Evolutionary conservation across 805 yeast species (phyloP).

Genomic region (Wickerhamomyces silvicola): DNA sequence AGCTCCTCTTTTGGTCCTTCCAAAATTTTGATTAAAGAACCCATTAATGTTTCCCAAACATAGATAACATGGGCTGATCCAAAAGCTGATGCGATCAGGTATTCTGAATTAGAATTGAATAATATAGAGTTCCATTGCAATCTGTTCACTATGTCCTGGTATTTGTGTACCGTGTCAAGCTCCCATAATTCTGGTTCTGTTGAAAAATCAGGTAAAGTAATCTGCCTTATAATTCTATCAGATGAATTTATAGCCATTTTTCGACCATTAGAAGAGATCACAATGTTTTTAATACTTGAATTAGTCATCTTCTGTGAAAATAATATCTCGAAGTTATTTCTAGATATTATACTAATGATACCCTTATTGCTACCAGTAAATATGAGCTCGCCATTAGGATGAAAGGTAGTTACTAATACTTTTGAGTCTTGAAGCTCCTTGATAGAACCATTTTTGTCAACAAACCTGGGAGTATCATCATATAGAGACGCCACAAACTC

Average conservation of each 20-base stretch:
- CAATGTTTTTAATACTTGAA: conserved; percentile 65
- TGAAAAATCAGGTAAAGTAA: conserved; percentile 33
- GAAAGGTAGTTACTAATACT: conserved; percentile 33
- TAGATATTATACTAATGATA: conserved; percentile 47
- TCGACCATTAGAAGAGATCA: conserved; percentile 50
- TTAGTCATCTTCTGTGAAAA: conserved; percentile 52
- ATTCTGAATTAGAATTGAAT: conserved; percentile 71
- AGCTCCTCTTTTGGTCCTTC: conserved; percentile 91
- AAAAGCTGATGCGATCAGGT: conserved; percentile 80
- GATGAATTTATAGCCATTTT: conserved; percentile 71
- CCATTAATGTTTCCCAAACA: conserved; percentile 87
- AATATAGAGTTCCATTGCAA: conserved; percentile 83
- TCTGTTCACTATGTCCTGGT: conserved; percentile 84
- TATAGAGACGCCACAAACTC: conserved; percentile 57
- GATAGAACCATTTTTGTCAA: conserved; percentile 29
- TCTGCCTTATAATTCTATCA: conserved; percentile 68
- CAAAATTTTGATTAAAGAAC: conserved; percentile 79
- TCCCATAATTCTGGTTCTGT: conserved; percentile 29
- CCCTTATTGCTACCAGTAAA: conserved; percentile 82
- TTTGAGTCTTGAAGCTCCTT: conserved; percentile 16
- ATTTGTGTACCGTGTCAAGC: conserved; percentile 68
- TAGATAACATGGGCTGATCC: conserved; percentile 87
- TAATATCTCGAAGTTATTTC: conserved; percentile 26
- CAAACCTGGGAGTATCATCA: conserved; percentile 54
- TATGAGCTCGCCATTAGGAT: conserved; percentile 48